Evolutionary conservation across 164 flowering plant species (phyloP), one percentile per base, ranked within the genome.

Genomic region (Umbilicus rupestris): DNA sequence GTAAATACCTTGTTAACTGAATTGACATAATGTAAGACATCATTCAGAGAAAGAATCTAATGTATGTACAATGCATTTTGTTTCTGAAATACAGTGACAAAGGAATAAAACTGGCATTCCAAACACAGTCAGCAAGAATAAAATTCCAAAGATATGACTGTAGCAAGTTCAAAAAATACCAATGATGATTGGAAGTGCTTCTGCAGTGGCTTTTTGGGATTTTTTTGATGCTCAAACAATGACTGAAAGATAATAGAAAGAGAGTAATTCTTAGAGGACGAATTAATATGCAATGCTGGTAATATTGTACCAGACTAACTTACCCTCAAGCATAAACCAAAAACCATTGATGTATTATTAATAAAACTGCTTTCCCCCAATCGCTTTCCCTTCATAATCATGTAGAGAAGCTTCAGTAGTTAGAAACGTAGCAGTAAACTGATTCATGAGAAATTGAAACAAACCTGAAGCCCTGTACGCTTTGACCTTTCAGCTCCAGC

Each of bases 291-390:
- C 3, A 62, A 35, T 33, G 65, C 41, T 52, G 29, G 24, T 26
- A 52, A 24, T 7, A 52, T 52, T 24, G 0, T 24, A 24, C 16
- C 8, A 10, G 4, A 24, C 29, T 52, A 24, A 75, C 86, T 62
- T 82, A 90, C 98, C 69, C 98, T 84, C 41, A 92, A 75, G 78
- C 98, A 92, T 31, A 79, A 76, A 29, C 96, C 88, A 76, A 92
- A 88, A 50, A 92, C 96, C 96, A 92, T 87, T 17, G 93, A 90
- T 64, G 98, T 92, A 71, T 92, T 92, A 79, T 92, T 92, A 76
- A 92, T 90, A 72, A 92, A 92, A 76, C 83, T 88, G 75, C 95
- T 88, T 77, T 92, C 96, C 66, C 83, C 76, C 77, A 88, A 76
- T 71, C 93, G 81, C 72, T 78, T 69, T 1, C 96, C 96, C 96